These are phyloP conservation scores for Xylaria sp. DNA, from an alignment of 2,329 filamentous ascomycete genomes.

Conservation along the genomic window DNA sequence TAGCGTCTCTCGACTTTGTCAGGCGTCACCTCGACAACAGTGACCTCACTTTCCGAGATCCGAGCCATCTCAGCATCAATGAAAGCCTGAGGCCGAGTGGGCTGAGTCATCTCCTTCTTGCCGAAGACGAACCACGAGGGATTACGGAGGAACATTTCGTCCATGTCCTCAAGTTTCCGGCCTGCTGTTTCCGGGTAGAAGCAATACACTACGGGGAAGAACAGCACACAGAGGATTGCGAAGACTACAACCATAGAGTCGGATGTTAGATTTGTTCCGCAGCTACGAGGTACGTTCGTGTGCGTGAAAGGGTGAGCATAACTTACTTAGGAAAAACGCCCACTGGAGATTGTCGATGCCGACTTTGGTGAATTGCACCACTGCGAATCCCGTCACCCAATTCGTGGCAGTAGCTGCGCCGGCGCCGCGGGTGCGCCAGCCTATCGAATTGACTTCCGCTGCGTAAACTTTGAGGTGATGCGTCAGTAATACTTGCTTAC, in stretches of 20 bases:
- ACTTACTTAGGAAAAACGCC: slow-evolving; percentile 57
- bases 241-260: slow-evolving; percentile 41
- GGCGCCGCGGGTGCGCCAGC: slow-evolving; percentile 56
- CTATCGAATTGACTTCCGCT: slow-evolving; percentile 56
- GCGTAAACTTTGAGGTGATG: slow-evolving; percentile 50
- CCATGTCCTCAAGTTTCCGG: slow-evolving; percentile 65
- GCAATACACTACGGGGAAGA: slow-evolving; percentile 55
- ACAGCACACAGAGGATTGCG: slow-evolving; percentile 43
- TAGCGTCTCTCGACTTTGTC: slow-evolving; percentile 16
- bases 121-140: slow-evolving; percentile 50
- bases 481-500: not conserved
- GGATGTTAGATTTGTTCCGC: slow-evolving; percentile 10
- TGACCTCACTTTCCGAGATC: slow-evolving; percentile 30
- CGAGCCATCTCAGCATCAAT: slow-evolving; percentile 51
- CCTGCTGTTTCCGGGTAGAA: slow-evolving; percentile 59
- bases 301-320: not conserved
- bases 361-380: slow-evolving; percentile 58
- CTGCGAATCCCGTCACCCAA: slow-evolving; percentile 57
- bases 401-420: slow-evolving; percentile 59
- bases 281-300: not conserved
- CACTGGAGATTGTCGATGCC: slow-evolving; percentile 56
- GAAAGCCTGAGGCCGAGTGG: slow-evolving; percentile 51
- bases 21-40: slow-evolving; percentile 28
- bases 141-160: slow-evolving; percentile 54
- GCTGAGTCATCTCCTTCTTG: slow-evolving; percentile 51